phyloP scores from a whole-genome alignment of 345 rosid genomes.

The Eucalyptus pumila region DNA sequence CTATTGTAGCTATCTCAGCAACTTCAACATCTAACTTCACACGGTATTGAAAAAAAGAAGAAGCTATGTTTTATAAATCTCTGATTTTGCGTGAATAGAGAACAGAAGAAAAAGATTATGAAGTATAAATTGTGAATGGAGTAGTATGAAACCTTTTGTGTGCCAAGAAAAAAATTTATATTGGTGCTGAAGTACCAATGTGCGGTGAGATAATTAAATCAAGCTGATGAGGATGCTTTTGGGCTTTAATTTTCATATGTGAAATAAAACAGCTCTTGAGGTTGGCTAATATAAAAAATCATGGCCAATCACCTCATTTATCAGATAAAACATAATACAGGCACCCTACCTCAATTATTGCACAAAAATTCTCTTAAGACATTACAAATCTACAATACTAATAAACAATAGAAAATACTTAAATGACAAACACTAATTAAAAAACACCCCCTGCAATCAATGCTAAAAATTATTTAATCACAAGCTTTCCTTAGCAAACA shows the following conservation, averaged over 20 bases:
- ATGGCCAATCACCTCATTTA: neutral
- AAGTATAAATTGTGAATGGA: neutral
- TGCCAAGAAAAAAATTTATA: no score
- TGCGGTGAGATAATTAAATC: no score
- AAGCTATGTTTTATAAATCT: neutral
- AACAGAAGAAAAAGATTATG: neutral
- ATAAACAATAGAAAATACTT: no score
- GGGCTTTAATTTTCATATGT: no score
- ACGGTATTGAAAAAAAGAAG: no score
- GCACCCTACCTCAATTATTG: neutral
- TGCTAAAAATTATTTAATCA: neutral
- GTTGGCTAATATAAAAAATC: neutral
- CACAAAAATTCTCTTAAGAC: neutral
- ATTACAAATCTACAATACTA: no score
- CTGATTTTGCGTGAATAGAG: neutral
- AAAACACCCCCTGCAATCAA: rapidly evolving
- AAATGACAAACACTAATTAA: no score
- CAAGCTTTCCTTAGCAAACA: neutral
- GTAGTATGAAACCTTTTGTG: no score
- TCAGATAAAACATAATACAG: neutral
- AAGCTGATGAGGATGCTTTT: no score
- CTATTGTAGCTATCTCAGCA: neutral
- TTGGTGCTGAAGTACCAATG: no score
- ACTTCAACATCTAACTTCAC: neutral
- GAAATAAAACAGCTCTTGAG: neutral